Evolutionary conservation across 169 alveolate genomes (phyloP).

Genomic region (Perkinsus marinus): DNA sequence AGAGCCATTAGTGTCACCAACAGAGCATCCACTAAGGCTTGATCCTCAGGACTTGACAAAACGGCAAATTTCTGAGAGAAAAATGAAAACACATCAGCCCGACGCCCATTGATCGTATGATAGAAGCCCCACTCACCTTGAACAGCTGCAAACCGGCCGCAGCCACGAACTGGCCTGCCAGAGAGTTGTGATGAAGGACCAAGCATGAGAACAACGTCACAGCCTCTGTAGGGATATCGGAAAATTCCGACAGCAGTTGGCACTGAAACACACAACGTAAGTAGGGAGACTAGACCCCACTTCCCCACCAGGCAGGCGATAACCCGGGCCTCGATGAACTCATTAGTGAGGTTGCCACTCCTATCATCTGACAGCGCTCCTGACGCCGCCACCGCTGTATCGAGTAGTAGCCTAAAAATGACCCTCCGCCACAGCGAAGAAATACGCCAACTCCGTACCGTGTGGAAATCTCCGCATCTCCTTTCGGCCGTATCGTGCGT

Average conservation of each 20-base stretch:
- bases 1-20: not conserved
- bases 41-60: not conserved
- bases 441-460: not conserved
- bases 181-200: conserved; percentile 4
- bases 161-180: conserved; percentile 2
- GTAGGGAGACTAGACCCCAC: not conserved
- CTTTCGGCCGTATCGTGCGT: not conserved
- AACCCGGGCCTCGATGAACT: not conserved
- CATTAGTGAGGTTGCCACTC: not conserved
- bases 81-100: not conserved
- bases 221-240: not conserved
- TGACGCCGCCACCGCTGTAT: not conserved
- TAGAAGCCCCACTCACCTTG: not conserved
- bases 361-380: not conserved
- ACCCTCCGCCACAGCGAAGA: not conserved
- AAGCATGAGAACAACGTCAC: not conserved
- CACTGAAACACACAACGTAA: not conserved
- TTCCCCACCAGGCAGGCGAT: not conserved
- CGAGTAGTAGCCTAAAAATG: not conserved
- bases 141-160: not conserved
- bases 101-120: not conserved
- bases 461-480: not conserved
- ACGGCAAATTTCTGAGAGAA: not conserved
- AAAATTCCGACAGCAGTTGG: not conserved
- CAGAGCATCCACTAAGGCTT: not conserved